Base-by-base conservation (phyloP, 345 rosid genomes). In the Orychophragmus violaceus region DNA sequence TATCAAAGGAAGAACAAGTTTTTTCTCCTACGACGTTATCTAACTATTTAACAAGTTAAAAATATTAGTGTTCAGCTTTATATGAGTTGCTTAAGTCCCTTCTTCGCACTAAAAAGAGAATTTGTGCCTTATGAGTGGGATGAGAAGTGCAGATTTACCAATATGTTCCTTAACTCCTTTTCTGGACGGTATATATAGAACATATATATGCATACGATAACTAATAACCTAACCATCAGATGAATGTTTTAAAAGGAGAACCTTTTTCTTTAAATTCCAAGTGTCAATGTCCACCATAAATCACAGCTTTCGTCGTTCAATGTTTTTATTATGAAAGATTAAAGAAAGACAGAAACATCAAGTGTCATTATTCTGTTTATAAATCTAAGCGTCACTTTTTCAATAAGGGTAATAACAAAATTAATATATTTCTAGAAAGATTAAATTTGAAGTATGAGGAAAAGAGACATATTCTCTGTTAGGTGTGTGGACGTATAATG, bases 401-500 rank as follows among this genome's bases (percentile, higher is more conserved):
- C 77, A 74, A 45, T 54, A 60, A 54, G 52, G 73, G 77, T 60
- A 74, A 68, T 44, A 37, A 3, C 9, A 22, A 58, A 17, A 6
- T 14, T 14, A 22, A 59, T n/a, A 8, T 4, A 55, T 54, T 55
- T 45, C 2, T 54, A 8, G 1, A 59, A 59, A 66, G 42, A 18
- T 18, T 23, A 8, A 42, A 42, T 32, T 53, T 42, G 59, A 17
- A 67, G 51, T 66, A 2, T 64, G 23, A 27, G 23, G 30, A 52
- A 36, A 70, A 51, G 63, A 62, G 35, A 35, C 14, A 74, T 51
- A 74, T 66, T 66, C 77, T 61, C 58, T 61, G 64, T 54, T 51
- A 54, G 73, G 51, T 74, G 64, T 61, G 63, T 67, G 73, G 64
- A 67, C 61, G 68, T 33, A 65, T 18, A 58, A 67, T 67, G 68